Evolutionary conservation across 352 stramenopile species (phyloP), one percentile per base, ranked within the genome.

Genomic region (Globisporangium alternatum): DNA sequence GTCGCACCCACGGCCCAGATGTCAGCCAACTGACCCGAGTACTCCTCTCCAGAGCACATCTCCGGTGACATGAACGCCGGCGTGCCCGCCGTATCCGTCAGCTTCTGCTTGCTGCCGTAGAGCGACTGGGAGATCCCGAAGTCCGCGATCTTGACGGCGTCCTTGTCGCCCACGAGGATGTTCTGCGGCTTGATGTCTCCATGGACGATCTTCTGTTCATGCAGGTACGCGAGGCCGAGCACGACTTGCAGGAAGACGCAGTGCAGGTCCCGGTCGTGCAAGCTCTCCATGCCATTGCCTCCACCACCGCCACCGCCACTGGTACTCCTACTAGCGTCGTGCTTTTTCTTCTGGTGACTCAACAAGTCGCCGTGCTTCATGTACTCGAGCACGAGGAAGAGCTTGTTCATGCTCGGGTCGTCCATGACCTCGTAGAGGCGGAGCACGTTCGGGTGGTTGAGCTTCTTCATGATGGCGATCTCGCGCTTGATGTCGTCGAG

Each of bases 381-480:
- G 77, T 98, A 99, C 72, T 99, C 97, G n/a, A 99, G 76, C 2
- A 99, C 95, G 65, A 99, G 89, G 60, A 98, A 98, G 1, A 99
- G 75, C 45, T 95, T 95, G 75, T 98, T 95, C 62, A 93, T 91
- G 47, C 94, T 93, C 5, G 92, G 86, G 56, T 96, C 95, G 70
- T 99, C 96, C 80, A 99, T 98, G 15, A 99, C 96, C 75, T 99
- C 95, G 66, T 96, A 96, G 21, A 99, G 69, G 19, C 82, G 74
- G 8, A 99, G 71, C 0, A 99, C 78, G 60, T 99, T 98, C 3
- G 95, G 95, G 75, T 99, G 97, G 31, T 89, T 86, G 10, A 99
- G 74, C 62, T 98, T 97, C 74, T 99, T 99, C 96, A 99, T 99
- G 49, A 98, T 95, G 4, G 93, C 96, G 71, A 99, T 98, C 70